Conservation (phyloP, 2,329 filamentous ascomycete species). For the Alternaria sp. region DNA sequence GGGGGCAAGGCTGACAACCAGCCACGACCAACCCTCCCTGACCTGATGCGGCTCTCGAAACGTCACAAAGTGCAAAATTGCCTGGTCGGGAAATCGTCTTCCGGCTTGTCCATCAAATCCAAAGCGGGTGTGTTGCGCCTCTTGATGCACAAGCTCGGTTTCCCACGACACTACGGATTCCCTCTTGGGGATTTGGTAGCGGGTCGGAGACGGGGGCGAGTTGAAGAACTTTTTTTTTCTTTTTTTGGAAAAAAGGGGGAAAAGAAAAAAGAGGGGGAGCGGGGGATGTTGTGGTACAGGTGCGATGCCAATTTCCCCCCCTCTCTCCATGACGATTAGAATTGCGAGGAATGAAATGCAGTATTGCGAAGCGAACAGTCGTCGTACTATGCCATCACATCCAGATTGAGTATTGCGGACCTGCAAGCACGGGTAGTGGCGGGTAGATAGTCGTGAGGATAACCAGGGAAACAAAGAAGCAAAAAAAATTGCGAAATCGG, state of each 20-base stretch:
- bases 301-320: neutral
- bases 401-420: neutral
- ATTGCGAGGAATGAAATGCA: neutral
- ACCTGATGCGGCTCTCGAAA: neutral
- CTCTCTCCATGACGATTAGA: neutral
- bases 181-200: neutral
- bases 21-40: neutral
- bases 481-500: neutral
- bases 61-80: neutral
- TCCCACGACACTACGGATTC: neutral
- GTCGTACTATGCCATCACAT: neutral
- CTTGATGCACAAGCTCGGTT: constrained; percentile 1
- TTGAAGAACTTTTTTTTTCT: no score
- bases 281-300: neutral
- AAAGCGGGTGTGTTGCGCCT: neutral
- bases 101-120: neutral
- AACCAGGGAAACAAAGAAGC: neutral
- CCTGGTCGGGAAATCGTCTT: neutral
- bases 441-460: neutral
- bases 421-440: neutral
- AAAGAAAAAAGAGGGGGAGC: no score
- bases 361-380: neutral
- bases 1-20: constrained; percentile 4
- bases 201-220: no score
- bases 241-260: no score